Conservation (phyloP, 2,329 filamentous ascomycete species). For the Pestalotiopsis sp. region DNA sequence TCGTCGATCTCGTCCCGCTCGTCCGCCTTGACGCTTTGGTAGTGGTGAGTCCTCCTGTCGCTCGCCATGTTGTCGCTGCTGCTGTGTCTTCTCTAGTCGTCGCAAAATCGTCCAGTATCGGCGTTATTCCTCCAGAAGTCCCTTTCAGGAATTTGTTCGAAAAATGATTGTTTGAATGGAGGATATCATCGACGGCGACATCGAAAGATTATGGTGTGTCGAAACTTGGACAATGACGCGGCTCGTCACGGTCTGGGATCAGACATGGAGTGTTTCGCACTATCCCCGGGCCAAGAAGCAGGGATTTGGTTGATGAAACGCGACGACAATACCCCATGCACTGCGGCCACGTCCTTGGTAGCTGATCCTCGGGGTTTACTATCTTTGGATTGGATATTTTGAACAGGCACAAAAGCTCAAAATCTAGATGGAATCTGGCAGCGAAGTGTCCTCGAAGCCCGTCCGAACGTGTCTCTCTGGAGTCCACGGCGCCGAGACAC, state of each 20-base stretch:
- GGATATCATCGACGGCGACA: neutral
- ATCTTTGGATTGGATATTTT: neutral
- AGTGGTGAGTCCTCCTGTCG: slow-evolving; percentile 7
- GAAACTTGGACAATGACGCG: neutral
- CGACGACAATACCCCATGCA: neutral
- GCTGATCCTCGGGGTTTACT: neutral
- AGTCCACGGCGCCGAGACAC: too few relatives aligned
- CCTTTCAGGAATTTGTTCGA: neutral
- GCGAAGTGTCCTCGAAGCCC: too few relatives aligned
- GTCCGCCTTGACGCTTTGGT: slow-evolving; percentile 21
- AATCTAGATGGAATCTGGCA: too few relatives aligned
- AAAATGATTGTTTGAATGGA: neutral
- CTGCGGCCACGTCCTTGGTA: neutral
- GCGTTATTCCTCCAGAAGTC: neutral
- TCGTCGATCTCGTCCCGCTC: slow-evolving; percentile 21
- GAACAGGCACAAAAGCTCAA: too few relatives aligned
- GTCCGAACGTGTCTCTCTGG: too few relatives aligned
- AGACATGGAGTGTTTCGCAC: slow-evolving; percentile 4
- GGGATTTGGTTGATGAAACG: slow-evolving; percentile 1
- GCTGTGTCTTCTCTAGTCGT: neutral
- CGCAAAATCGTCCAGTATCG: neutral
- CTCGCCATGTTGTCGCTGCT: neutral
- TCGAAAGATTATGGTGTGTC: neutral
- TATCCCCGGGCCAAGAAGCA: neutral
- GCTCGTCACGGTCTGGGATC: neutral